Evolutionary conservation across 495 filamentous ascomycete genomes (phyloP), one percentile per base, ranked within the genome.

Genomic region (Aspergillus sclerotioniger): DNA sequence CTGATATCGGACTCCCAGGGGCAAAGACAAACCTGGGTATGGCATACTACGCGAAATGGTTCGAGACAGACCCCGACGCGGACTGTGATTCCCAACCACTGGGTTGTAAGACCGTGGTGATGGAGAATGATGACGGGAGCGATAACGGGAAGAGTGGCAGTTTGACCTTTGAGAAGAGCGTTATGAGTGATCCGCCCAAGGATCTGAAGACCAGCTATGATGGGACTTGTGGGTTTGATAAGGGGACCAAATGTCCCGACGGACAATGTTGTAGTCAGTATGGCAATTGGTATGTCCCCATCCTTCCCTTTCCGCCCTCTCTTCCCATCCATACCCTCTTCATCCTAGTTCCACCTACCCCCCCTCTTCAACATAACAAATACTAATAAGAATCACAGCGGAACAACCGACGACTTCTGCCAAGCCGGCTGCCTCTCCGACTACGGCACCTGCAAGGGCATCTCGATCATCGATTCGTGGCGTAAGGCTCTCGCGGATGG

Each of bases 31-130:
- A 90, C 70, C 78, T 92, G 4, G 88, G 89, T 0, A 84, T 92
- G 58, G 88, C 87, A 7, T 90, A 84, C 67, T 91, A 91, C 64
- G 78, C 81, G 13, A 90, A 90, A 67, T 91, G 84, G 74, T 90
- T 89, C 70, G 81, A 73, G 53, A 87, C 84, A 0, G 76, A 82
- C 57, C 76, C 80, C 17, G 66, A 78, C 2, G 68, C 70, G 6
- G 73, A 69, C 45, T 82, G 78, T 41, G 64, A 71, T 2, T 66
- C 61, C 8, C 37, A 79, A 4, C 80, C 84, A 0, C 67, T 90
- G 28, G 87, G 87, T 10, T 92, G 88, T 63, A 74, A 79, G 12
- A 83, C 85, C 0, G 80, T 78, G 10, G 61, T 77, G 33, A 77
- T 90, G 57, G 88, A 92, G 68, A 82, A 89, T 54, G 63, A 67